Percentiles rank a stretch among this genome's conserved stretches.
These are phyloP conservation scores for Eucalyptus camaldulensis DNA, from an alignment of 345 rosid species.

Conservation along the genomic window DNA sequence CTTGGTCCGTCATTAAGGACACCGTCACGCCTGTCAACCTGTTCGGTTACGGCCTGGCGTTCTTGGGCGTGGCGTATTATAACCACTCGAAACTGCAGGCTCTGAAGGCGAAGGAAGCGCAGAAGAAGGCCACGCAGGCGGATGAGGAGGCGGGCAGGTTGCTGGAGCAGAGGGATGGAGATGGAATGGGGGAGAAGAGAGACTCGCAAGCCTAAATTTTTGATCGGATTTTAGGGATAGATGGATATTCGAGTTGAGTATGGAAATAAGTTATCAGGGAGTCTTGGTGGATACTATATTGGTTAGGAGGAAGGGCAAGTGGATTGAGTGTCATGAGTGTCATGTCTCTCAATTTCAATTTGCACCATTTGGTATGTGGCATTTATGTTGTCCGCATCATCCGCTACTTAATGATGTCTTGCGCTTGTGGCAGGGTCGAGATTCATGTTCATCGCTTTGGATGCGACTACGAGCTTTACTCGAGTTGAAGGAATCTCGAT, in stretches of 20 bases:
- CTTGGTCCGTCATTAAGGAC: conserved; percentile 96
- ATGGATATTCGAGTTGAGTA: not conserved
- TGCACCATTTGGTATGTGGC: conserved; percentile 1
- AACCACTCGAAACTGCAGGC: conserved; percentile 92
- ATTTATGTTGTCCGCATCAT: not conserved
- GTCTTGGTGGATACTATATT: not conserved
- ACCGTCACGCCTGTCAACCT: conserved; percentile 83
- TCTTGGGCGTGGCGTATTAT: conserved; percentile 86
- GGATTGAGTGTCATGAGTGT: not conserved
- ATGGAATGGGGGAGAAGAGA: conserved; percentile 34
- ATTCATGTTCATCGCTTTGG: conserved; percentile 3
- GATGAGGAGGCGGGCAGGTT: conserved; percentile 84
- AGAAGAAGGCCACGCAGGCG: conserved; percentile 61
- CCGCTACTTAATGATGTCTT: not conserved
- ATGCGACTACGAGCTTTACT: not conserved
- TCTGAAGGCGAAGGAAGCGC: conserved; percentile 75
- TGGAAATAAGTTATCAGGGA: not conserved
- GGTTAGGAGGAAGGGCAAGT: not conserved
- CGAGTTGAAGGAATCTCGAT: conserved; percentile 20
- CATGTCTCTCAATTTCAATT: not conserved
- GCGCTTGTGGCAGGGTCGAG: not conserved
- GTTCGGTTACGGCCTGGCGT: conserved; percentile 84
- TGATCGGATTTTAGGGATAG: not conserved
- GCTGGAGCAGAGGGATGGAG: conserved; percentile 74
- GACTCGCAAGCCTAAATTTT: conserved; percentile 42